Evolutionary conservation across 2,329 filamentous ascomycete genomes (phyloP).

Genomic region (Emmonsia crescens): DNA sequence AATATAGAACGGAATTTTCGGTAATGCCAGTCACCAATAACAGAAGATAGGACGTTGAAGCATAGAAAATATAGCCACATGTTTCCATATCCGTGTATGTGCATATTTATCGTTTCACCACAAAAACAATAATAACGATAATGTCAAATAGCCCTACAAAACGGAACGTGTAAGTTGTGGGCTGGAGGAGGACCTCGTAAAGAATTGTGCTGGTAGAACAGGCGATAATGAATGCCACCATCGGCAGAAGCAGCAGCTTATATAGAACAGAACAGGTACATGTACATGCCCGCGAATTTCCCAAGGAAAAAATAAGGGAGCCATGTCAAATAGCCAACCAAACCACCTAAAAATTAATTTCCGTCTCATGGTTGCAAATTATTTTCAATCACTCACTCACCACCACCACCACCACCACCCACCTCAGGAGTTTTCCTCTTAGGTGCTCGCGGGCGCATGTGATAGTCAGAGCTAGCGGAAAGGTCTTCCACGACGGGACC

Average conservation of each 20-base stretch:
- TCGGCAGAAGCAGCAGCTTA: not conserved
- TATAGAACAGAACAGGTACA: not conserved
- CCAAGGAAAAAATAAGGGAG: not conserved
- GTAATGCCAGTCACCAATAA: not conserved
- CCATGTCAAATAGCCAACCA: not conserved
- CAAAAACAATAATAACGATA: no score
- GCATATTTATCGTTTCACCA: not conserved
- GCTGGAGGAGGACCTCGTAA: not conserved
- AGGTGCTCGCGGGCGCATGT: not conserved
- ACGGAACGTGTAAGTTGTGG: not conserved
- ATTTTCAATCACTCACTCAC: not conserved
- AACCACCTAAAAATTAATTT: not conserved
- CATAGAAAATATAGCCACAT: not conserved
- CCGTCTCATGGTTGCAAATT: not conserved
- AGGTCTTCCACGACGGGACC: conserved; percentile 8
- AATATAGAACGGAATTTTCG: not conserved
- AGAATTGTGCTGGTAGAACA: not conserved
- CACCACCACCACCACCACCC: conserved; percentile 6
- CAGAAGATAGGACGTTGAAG: no score
- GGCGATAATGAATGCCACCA: not conserved
- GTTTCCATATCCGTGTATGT: not conserved
- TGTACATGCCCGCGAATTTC: not conserved
- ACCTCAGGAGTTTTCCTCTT: conserved; percentile 14
- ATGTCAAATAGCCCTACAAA: not conserved
- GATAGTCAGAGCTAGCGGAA: not conserved